Percentiles rank a stretch among this genome's conserved stretches.
phyloP scores from a whole-genome alignment of 495 filamentous ascomycete genomes.

The Astrocystis sublimbata region DNA sequence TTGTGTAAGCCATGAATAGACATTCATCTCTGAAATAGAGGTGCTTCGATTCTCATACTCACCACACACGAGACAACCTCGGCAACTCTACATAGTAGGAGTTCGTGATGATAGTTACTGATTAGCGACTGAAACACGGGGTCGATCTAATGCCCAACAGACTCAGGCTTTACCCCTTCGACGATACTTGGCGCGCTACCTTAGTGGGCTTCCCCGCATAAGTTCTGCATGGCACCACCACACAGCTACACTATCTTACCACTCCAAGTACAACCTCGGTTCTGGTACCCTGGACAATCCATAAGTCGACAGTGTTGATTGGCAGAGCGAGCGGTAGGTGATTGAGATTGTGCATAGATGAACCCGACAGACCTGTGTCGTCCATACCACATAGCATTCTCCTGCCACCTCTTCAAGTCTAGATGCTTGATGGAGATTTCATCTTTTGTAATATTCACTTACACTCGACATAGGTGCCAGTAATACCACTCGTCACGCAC shows the following conservation, averaged over 20 bases:
- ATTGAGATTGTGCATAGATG: neutral
- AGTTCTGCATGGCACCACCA: too few species aligned
- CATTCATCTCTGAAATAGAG: too few species aligned
- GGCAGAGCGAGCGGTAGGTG: too few species aligned
- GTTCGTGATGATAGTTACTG: too few species aligned
- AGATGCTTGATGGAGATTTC: neutral
- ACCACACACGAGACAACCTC: too few species aligned
- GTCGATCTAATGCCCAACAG: too few species aligned
- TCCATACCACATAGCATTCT: neutral
- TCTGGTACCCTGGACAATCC: neutral
- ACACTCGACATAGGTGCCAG: neutral
- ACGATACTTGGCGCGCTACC: neutral
- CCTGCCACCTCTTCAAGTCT: neutral
- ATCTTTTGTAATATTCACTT: neutral
- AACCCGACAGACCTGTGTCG: neutral
- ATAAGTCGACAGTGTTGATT: neutral
- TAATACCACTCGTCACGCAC: neutral
- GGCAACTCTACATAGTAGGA: too few species aligned
- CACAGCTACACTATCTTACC: neutral
- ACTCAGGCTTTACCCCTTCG: neutral
- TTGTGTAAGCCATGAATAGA: too few species aligned
- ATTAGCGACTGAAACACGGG: neutral
- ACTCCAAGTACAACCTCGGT: constrained; percentile 11
- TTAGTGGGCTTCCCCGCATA: constrained; percentile 12
- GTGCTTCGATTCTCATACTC: too few species aligned